Conservation (phyloP, 2,329 filamentous ascomycete species). For the Beauveria sp. region DNA sequence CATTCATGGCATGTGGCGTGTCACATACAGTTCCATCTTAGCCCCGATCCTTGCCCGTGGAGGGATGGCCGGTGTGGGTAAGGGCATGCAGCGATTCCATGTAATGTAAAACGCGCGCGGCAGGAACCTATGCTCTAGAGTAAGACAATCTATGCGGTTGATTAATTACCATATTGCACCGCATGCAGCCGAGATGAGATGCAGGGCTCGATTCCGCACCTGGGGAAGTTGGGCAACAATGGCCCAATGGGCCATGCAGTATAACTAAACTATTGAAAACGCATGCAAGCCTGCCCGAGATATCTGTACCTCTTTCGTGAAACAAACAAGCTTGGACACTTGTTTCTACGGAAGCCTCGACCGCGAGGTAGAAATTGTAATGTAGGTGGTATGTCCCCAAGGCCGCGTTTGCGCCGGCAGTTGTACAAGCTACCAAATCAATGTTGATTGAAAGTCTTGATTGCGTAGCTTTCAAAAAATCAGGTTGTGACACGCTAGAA, state of each 20-base stretch:
- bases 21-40: conserved; percentile 1
- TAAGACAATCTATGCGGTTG: conserved; percentile 1
- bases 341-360: not conserved
- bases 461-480: not conserved
- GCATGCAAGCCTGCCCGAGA: not conserved
- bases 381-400: not conserved
- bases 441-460: too few species aligned
- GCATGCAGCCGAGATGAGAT: conserved; percentile 6
- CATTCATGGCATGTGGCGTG: not conserved
- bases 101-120: not conserved
- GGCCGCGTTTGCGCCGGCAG: not conserved
- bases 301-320: not conserved
- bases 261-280: not conserved
- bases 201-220: not conserved
- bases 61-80: not conserved
- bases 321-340: not conserved
- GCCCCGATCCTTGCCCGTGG: not conserved
- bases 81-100: not conserved
- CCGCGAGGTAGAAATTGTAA: not conserved
- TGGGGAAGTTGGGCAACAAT: not conserved
- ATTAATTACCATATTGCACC: not conserved
- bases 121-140: not conserved
- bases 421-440: not conserved
- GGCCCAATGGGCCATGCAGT: not conserved
- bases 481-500: not conserved